Evolutionary conservation across 352 stramenopile genomes (phyloP), one percentile per base, ranked within the genome.

Genomic region (Phytophthora ramorum): DNA sequence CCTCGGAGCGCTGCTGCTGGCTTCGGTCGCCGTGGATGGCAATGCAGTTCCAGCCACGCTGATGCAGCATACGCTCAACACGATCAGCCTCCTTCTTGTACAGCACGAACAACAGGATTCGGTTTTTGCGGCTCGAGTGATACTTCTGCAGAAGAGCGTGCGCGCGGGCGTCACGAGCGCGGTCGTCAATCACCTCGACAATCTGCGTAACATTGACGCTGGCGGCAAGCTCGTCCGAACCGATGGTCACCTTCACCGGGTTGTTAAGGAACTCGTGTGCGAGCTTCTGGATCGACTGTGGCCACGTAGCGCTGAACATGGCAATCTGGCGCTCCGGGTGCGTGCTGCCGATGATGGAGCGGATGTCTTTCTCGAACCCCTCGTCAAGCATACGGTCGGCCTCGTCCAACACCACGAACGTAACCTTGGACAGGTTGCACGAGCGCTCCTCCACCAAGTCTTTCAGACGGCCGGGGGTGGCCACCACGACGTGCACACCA

Each of bases 51-150:
- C 91, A 99, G 53, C 93, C 94, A 48, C 96, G 88, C 58, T 96
- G 83, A 44, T 91, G 80, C 48, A 99, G 80, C 63, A 96, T 97
- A 28, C 81, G 78, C 75, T 99, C 97, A 34, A 99, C 83, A 17
- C 97, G 87, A 65, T 98, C 95, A 2, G 96, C 97, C 72, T 99
- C 98, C 73, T 99, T 99, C 89, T 99, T 99, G 81, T 99, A 99
- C 41, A 99, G 81, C 16, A 97, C 97, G 75, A 99, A 99, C 3
- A 99, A 75, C 28, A 99, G 75, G 38, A 99, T 82, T 20, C 94
- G 90, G 78, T 99, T 98, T 84, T 75, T 95, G 69, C 73, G 91
- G 64, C 73, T 90, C 56, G 73, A 82, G 76, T 98, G 92, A 70
- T 98, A 98, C 69, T 98, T 93, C 54, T 93, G 71, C 51, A 99